A percentile compares a stretch with the other conserved stretches of the same genome.
These are phyloP conservation scores for Strobilomyces dryophilus DNA, from an alignment of 768 basidiomycete genomes.

Conservation along the genomic window DNA sequence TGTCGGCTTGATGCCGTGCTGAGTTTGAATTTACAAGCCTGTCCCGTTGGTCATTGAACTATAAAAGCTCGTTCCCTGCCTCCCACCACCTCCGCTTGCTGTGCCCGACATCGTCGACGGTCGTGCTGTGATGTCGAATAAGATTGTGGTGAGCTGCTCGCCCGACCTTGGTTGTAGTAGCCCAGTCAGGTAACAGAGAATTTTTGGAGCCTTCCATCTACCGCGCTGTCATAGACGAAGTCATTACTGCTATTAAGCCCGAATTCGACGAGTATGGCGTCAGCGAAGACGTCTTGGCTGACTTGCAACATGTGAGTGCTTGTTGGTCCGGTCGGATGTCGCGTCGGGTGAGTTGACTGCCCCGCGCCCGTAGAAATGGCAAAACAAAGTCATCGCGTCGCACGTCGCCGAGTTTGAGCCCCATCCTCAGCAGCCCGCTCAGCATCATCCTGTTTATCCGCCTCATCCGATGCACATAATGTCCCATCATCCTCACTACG, in stretches of 20 bases:
- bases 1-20: constrained; percentile 22
- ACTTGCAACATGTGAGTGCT: constrained; percentile 79
- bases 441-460: constrained; percentile 50
- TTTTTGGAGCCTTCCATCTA: constrained; percentile 84
- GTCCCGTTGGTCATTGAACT: constrained; percentile 35
- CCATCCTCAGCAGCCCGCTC: constrained; percentile 42
- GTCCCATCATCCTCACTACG: constrained; percentile 51
- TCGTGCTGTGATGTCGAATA: constrained; percentile 81
- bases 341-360: constrained; percentile 7
- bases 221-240: constrained; percentile 95
- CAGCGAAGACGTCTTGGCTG: constrained; percentile 82
- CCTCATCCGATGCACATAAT: constrained; percentile 63
- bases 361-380: constrained; percentile 75
- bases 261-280: constrained; percentile 98
- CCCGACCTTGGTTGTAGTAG: constrained; percentile 56
- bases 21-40: constrained; percentile 42
- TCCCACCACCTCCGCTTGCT: constrained; percentile 32
- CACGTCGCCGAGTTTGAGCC: constrained; percentile 92
- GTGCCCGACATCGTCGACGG: constrained; percentile 25
- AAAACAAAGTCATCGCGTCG: constrained; percentile 88
- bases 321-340: constrained; percentile 7
- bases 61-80: constrained; percentile 37
- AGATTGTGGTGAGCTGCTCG: constrained; percentile 95
- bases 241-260: constrained; percentile 78
- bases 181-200: constrained; percentile 47